Evolutionary conservation across 2,329 filamentous ascomycete species (phyloP).

Genomic region (Pyrenochaeta sp.): DNA sequence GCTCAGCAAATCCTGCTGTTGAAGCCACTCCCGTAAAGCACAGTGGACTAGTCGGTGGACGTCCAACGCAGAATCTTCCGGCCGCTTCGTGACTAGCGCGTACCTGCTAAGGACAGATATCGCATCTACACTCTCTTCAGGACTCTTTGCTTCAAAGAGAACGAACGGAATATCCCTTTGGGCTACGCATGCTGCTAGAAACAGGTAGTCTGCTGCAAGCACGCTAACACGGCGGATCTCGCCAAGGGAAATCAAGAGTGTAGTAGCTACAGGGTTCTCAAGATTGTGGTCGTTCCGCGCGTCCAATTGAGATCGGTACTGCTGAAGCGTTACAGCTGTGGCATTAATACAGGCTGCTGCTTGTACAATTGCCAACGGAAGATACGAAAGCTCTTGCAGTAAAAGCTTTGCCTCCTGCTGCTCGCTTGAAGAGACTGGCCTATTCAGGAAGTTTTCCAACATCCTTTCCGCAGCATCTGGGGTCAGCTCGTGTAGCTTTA

Average conservation of each 20-base stretch:
- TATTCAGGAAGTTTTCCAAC: constrained; percentile 23
- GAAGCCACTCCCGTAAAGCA: constrained; percentile 15
- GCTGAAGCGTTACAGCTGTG: constrained; percentile 9
- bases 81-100: constrained; percentile 16
- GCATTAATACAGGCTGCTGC: constrained; percentile 23
- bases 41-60: constrained; percentile 19
- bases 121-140: constrained; percentile 14
- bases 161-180: constrained; percentile 23
- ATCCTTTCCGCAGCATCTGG: constrained; percentile 21
- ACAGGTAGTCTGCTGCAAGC: constrained; percentile 47
- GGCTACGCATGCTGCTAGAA: constrained; percentile 50
- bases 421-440: background rate
- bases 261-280: constrained; percentile 50
- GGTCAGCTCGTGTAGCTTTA: constrained; percentile 19
- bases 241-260: constrained; percentile 53
- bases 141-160: constrained; percentile 17
- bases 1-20: constrained; percentile 3
- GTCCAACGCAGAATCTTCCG: constrained; percentile 14
- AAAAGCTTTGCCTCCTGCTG: constrained; percentile 13
- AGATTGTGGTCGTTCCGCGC: constrained; percentile 13
- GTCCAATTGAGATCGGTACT: constrained; percentile 30
- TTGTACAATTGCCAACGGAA: constrained; percentile 26
- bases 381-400: constrained; percentile 21
- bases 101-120: constrained; percentile 16
- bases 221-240: constrained; percentile 26